phyloP scores from a whole-genome alignment of 495 filamentous ascomycete genomes.

The Neurospora sp. region DNA sequence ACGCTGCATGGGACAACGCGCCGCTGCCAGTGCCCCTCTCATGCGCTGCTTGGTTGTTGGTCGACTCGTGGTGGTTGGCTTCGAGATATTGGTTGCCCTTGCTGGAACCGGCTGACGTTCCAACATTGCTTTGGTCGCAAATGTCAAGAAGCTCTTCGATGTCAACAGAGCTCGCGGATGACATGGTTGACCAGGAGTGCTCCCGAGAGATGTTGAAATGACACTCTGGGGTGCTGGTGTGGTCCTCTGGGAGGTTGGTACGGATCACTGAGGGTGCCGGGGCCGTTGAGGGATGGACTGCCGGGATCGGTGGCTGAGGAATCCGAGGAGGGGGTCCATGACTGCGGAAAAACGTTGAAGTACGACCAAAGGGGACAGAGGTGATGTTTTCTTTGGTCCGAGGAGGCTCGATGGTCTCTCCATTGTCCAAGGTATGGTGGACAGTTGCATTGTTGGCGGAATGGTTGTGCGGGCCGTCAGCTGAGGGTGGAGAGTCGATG shows the following conservation, averaged over 20 bases:
- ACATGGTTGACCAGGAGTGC: neutral
- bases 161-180: neutral
- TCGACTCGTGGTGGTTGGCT: neutral
- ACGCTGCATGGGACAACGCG: slow-evolving; percentile 1
- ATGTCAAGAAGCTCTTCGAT: neutral
- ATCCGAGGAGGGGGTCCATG: neutral
- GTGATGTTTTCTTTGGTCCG: neutral
- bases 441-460: neutral
- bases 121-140: neutral
- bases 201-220: neutral
- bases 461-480: neutral
- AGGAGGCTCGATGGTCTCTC: neutral
- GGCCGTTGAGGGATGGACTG: neutral
- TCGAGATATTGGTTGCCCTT: neutral
- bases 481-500: slow-evolving; percentile 2
- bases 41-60: neutral
- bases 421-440: neutral
- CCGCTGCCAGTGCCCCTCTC: neutral
- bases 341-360: neutral
- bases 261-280: neutral
- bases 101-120: neutral
- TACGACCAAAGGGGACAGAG: neutral
- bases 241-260: neutral
- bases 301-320: neutral
- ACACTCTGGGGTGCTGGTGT: neutral